These are phyloP conservation scores for Diversispora eburnea DNA, from an alignment of 192 early-diverging fungal genomes.

Conservation along the genomic window DNA sequence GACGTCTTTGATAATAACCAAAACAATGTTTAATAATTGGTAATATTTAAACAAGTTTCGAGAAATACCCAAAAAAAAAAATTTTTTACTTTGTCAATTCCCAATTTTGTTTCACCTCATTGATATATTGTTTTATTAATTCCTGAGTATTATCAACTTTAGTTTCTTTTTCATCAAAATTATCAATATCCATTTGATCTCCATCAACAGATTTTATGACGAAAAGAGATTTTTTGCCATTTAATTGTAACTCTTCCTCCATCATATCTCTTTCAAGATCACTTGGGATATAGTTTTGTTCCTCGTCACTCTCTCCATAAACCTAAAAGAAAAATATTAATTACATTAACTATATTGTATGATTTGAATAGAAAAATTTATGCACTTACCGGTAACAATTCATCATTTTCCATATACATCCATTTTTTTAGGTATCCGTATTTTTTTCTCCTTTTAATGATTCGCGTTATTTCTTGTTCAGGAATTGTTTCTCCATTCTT, in stretches of 20 bases:
- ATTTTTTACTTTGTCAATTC: neutral
- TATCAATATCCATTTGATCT: neutral
- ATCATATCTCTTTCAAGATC: slow-evolving; percentile 10
- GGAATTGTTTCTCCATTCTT: neutral
- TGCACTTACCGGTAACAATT: neutral
- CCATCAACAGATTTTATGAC: neutral
- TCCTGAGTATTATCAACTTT: neutral
- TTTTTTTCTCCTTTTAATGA: neutral
- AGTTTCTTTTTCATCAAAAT: neutral
- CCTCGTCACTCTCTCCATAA: slow-evolving; percentile 14
- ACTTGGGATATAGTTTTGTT: neutral
- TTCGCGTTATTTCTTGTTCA: neutral
- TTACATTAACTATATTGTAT: too few species aligned
- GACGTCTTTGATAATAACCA: neutral
- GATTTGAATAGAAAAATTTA: neutral
- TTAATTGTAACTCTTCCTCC: neutral
- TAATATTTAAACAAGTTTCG: too few species aligned
- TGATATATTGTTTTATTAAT: neutral
- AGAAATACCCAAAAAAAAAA: neutral
- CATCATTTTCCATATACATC: slow-evolving; percentile 6
- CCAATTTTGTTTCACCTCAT: neutral
- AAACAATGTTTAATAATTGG: too few species aligned
- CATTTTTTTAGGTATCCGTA: neutral
- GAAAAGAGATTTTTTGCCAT: neutral
- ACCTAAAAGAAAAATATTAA: neutral